Evolutionary conservation across 768 basidiomycete genomes (phyloP), one percentile per base, ranked within the genome.

Genomic region (Phanerodontia chrysosporium): DNA sequence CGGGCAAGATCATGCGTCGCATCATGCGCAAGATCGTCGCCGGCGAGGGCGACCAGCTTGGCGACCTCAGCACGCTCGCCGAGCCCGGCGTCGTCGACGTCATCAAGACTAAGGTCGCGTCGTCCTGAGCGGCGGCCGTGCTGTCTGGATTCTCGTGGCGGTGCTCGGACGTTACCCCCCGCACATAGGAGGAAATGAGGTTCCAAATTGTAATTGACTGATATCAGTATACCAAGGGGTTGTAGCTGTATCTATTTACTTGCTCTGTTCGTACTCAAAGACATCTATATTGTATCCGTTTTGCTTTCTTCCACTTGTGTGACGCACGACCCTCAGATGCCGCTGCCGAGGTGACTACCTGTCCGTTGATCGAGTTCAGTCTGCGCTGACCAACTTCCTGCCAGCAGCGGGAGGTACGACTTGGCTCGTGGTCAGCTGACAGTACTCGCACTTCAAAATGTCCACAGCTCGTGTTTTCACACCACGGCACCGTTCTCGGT

Each of bases 1-100:
- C 89, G n/a, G 95, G 95, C 45, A 98, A 98, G 90, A 93, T 95
- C 73, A 95, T 98, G 90, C 85, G 96, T 45, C 85, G 96, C 55
- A 90, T 97, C 62, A 84, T 98, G 83, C 85, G 96, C 68, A 98
- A 99, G 84, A 92, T 98, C 69, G 90, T 93, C 51, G 89, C 89
- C 0, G 92, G 92, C 42, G 93, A 98, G 72, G 92, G 86, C 7
- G 96, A 98, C 71, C 91, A 96, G 73, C 84, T 98, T 39, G 96
- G 96, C 49, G 96, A 98, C 75, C 82, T 98, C 36, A 92, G 89
- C 64, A 98, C 96, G 9, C 80, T 96, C 49, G 95, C 93, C 1
- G 95, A 98, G 63, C 95, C 95, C 3, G 72, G 75, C 7, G 79
- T 95, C 49, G 92, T 98, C 22, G 95, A 97, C 46, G 71, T 80